phyloP scores from a whole-genome alignment of 805 yeast species.

The Saccharomycopsis synnaedendra region DNA sequence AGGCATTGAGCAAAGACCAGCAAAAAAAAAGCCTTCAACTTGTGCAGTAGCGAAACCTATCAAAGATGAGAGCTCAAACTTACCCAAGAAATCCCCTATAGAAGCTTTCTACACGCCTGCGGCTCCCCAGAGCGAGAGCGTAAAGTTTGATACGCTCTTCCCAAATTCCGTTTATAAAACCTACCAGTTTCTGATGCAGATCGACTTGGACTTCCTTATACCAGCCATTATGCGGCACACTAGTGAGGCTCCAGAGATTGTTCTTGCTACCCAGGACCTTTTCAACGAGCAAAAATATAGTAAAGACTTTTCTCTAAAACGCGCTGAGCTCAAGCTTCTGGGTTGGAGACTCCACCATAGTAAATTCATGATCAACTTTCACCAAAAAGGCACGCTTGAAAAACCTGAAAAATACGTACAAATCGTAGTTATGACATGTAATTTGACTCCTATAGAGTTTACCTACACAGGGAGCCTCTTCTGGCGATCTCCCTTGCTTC shows the following conservation, averaged over 20 bases:
- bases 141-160: slow-evolving; percentile 1
- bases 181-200: slow-evolving; percentile 30
- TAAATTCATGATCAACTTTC: slow-evolving; percentile 34
- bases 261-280: slow-evolving; percentile 17
- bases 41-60: too few relatives aligned
- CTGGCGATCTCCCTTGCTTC: slow-evolving; percentile 30
- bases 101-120: slow-evolving; percentile 5
- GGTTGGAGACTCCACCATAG: slow-evolving; percentile 32
- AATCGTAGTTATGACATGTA: slow-evolving; percentile 30
- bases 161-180: slow-evolving; percentile 20
- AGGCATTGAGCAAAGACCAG: too few relatives aligned
- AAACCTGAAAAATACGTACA: slow-evolving; percentile 20
- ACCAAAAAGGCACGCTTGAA: slow-evolving; percentile 10
- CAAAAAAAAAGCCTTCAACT: too few relatives aligned
- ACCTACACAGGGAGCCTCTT: slow-evolving; percentile 31
- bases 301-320: neutral
- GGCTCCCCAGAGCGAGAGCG: slow-evolving; percentile 5
- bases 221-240: slow-evolving; percentile 19
- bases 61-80: too few relatives aligned
- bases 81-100: slow-evolving; percentile 3
- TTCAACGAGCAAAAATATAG: slow-evolving; percentile 3
- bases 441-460: slow-evolving; percentile 28
- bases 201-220: slow-evolving; percentile 26
- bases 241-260: slow-evolving; percentile 19
- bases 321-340: slow-evolving; percentile 23